These are phyloP conservation scores for Pseudogymnoascus sp. DNA, from an alignment of 2,329 filamentous ascomycete genomes.

Conservation along the genomic window DNA sequence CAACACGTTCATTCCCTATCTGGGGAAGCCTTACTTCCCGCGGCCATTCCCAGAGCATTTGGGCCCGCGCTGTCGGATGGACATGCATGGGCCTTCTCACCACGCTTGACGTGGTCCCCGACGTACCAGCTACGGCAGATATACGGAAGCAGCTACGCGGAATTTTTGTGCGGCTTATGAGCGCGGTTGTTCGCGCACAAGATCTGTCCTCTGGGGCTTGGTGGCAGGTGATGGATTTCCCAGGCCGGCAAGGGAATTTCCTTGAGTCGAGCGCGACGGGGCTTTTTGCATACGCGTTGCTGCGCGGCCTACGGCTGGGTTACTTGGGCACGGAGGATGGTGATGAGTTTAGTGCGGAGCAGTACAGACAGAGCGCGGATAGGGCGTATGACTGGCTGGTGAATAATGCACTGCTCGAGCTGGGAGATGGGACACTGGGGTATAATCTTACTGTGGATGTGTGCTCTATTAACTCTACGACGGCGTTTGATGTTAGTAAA, in stretches of 20 bases:
- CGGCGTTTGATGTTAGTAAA: conserved; percentile 1
- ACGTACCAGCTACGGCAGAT: neutral
- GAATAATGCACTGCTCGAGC: conserved; percentile 11
- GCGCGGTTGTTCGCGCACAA: neutral
- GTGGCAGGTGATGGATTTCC: conserved; percentile 28
- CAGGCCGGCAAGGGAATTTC: conserved; percentile 28
- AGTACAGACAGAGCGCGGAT: conserved; percentile 11
- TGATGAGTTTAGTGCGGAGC: neutral
- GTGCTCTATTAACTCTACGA: conserved; percentile 9
- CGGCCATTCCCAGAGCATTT: neutral
- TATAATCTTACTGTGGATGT: conserved; percentile 11
- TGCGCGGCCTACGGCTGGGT: conserved; percentile 32
- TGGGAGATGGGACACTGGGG: neutral
- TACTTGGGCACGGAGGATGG: conserved; percentile 22
- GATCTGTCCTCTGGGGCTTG: conserved; percentile 31
- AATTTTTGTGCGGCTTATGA: conserved; percentile 2
- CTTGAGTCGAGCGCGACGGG: conserved; percentile 33
- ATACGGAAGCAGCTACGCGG: neutral
- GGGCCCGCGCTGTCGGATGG: conserved; percentile 11
- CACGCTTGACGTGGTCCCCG: conserved; percentile 1
- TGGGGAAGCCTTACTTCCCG: conserved; percentile 8
- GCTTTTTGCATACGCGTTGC: conserved; percentile 33
- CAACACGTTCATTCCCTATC: neutral
- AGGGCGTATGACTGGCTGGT: conserved; percentile 19
- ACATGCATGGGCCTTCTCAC: neutral